Base-by-base conservation (phyloP, 2,329 filamentous ascomycete genomes). In the Sarocladium brachiariae region DNA sequence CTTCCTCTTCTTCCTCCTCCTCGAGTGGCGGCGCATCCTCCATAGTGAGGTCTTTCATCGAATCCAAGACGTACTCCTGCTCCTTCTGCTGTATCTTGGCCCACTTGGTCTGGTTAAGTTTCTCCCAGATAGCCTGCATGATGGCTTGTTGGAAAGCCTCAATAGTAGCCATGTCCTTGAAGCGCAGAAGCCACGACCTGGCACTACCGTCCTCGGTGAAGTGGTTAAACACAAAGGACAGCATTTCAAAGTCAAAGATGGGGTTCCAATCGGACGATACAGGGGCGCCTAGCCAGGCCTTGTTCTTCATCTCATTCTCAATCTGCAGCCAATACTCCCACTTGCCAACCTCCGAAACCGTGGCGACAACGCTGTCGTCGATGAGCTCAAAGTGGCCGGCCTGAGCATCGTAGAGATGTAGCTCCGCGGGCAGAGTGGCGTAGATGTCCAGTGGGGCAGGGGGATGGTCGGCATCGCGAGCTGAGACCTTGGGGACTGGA, bases 151-250 rank as follows among this genome's bases (percentile, higher is more conserved):
- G 93, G 65, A 99, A 96, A 24, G 80, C 78, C 64, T 96, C 90
- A 49, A 95, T 76, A 0, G 84, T 84, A 18, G 81, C 73, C 58
- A 90, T 86, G 57, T 96, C 87, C 60, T 86, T 89, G 73, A 99
- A 99, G 13, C 91, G 84, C 31, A 99, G 73, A 13, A 99, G 78
- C 92, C 93, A 99, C 1, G 93, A 99, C 66, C 91, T 95, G 4
- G 93, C 92, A 2, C 87, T 87, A 2, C 91, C 89, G 66, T 96
- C 89, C 31, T 84, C 78, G 13, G 86, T 80, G 65, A 96, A 97
- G 65, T 96, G 90, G 62, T 99, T 99, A 78, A 99, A 99, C 62
- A 99, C 96, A 65, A 97, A 97, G 0, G 92, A 97, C n/a, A 96
- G 76, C 61, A 92, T 97, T 66, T 99, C 93, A 58, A 96, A 97